phyloP scores from a whole-genome alignment of 2,329 filamentous ascomycete genomes.

The Penicillium hesseltinei region DNA sequence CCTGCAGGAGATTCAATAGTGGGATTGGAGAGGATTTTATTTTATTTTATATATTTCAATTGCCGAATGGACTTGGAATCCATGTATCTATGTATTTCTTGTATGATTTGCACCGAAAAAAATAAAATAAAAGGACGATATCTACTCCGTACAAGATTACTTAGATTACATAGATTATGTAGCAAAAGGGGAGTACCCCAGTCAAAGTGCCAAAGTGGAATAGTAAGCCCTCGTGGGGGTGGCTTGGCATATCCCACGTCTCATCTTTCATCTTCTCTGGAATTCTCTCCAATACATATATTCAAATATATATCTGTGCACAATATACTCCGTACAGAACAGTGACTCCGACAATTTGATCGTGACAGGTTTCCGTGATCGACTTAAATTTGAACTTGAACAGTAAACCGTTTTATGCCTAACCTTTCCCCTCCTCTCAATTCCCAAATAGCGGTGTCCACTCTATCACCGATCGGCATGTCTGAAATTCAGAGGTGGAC shows the following conservation, averaged over 20 bases:
- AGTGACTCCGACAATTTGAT: background rate
- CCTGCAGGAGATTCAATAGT: conserved; percentile 4
- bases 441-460: conserved; percentile 21
- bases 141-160: background rate
- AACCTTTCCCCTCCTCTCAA: conserved; percentile 8
- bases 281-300: background rate
- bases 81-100: background rate
- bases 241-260: conserved; percentile 1
- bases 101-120: conserved; percentile 1
- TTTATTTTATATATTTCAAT: background rate
- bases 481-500: conserved; percentile 45
- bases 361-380: background rate
- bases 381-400: background rate
- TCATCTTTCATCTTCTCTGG: background rate
- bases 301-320: background rate
- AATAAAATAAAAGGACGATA: background rate
- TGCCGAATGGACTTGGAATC: background rate
- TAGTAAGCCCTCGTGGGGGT: background rate
- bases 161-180: no score
- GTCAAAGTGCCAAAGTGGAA: background rate
- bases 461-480: conserved; percentile 27
- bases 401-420: conserved; percentile 1
- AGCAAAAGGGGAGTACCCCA: background rate
- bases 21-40: background rate
- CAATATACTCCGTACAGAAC: background rate